These are phyloP conservation scores for Cladosporium sp. DNA, from an alignment of 2,329 filamentous ascomycete species.

Conservation along the genomic window DNA sequence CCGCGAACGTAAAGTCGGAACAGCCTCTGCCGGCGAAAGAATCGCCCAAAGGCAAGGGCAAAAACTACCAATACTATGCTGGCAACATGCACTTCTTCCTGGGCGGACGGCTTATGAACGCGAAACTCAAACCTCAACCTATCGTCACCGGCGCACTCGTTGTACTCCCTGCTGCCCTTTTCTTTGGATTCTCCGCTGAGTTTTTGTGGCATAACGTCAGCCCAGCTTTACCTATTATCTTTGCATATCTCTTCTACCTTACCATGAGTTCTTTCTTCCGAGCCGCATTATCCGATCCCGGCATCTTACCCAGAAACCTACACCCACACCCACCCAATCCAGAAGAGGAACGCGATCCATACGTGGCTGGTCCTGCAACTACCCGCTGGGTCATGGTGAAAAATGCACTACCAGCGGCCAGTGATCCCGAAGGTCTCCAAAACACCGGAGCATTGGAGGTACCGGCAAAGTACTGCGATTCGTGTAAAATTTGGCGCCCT, in stretches of 20 bases:
- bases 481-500: conserved; percentile 95
- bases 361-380: conserved; percentile 75
- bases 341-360: conserved; percentile 68
- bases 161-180: conserved; percentile 73
- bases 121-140: conserved; percentile 81
- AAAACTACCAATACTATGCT: conserved; percentile 87
- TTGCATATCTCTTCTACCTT: conserved; percentile 86
- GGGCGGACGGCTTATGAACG: conserved; percentile 82
- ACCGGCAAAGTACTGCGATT: conserved; percentile 95
- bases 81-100: conserved; percentile 90
- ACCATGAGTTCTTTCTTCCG: conserved; percentile 92
- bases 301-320: conserved; percentile 86
- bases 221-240: conserved; percentile 81
- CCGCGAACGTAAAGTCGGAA: conserved; percentile 30
- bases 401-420: conserved; percentile 13
- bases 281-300: conserved; percentile 86
- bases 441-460: conserved; percentile 78
- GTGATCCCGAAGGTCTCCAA: conserved; percentile 17
- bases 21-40: background rate
- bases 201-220: conserved; percentile 85
- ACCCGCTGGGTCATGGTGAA: conserved; percentile 88
- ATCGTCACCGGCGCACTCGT: conserved; percentile 77
- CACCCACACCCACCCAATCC: conserved; percentile 78
- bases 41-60: conserved; percentile 41
- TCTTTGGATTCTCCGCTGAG: conserved; percentile 78